Conservation (phyloP, 2,329 filamentous ascomycete species). For the Penicillium sp. region DNA sequence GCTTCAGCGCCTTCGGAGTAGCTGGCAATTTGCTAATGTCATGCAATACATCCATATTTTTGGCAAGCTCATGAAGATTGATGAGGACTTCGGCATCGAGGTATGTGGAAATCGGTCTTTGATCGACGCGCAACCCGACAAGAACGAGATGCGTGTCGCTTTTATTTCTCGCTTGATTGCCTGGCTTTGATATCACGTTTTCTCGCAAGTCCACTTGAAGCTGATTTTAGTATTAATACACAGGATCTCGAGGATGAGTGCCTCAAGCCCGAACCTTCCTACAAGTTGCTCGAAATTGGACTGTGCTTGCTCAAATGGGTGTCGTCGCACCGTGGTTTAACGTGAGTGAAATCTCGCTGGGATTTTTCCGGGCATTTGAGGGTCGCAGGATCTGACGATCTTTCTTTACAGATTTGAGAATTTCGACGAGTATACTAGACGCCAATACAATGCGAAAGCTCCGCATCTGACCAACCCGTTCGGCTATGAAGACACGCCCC, state of each 20-base stretch:
- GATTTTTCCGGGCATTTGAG: background rate
- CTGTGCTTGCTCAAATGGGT: slow-evolving; percentile 85
- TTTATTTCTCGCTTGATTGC: slow-evolving; percentile 1
- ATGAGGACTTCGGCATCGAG: slow-evolving; percentile 83
- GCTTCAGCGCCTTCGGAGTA: slow-evolving; percentile 69
- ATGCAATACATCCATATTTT: slow-evolving; percentile 93
- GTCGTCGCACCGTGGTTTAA: slow-evolving; percentile 86
- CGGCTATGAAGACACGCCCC: slow-evolving; percentile 65
- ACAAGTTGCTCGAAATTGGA: slow-evolving; percentile 71
- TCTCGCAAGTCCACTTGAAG: background rate
- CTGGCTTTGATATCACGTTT: background rate
- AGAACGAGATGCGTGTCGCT: slow-evolving; percentile 2
- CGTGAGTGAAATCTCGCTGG: slow-evolving; percentile 52
- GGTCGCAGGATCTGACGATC: slow-evolving; percentile 4
- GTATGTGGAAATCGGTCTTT: slow-evolving; percentile 46
- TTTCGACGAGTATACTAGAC: slow-evolving; percentile 87
- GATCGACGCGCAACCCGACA: slow-evolving; percentile 1
- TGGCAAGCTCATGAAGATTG: slow-evolving; percentile 80
- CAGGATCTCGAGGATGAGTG: slow-evolving; percentile 88
- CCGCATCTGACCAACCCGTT: slow-evolving; percentile 72
- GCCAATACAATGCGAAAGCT: slow-evolving; percentile 79
- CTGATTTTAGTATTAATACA: slow-evolving; percentile 13
- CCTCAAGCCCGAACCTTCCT: slow-evolving; percentile 66
- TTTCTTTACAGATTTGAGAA: slow-evolving; percentile 60
- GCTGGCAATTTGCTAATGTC: slow-evolving; percentile 93